Evolutionary conservation across 2,329 filamentous ascomycete species (phyloP).

Genomic region (Penicillium hordei): DNA sequence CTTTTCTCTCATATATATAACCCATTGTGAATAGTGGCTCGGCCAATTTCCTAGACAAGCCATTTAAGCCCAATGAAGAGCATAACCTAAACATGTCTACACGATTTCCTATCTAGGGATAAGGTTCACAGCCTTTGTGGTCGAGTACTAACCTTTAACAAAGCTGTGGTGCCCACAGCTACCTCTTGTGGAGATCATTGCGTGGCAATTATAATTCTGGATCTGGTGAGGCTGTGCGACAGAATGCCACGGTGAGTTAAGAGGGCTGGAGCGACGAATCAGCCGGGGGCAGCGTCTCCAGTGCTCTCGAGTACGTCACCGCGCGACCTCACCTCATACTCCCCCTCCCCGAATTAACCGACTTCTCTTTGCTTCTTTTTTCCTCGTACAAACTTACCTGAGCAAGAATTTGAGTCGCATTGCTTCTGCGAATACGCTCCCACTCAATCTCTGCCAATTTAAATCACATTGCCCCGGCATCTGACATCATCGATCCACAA

Average conservation of each 20-base stretch:
- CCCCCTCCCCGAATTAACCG: slow-evolving; percentile 14
- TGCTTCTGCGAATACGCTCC: slow-evolving; percentile 11
- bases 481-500: slow-evolving; percentile 28
- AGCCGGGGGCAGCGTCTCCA: slow-evolving; percentile 27
- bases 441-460: background rate
- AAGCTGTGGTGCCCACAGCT: background rate
- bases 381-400: slow-evolving; percentile 8
- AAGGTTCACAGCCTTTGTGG: background rate
- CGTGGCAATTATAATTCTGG: background rate
- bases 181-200: background rate
- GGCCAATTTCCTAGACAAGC: background rate
- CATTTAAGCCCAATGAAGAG: background rate
- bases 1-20: background rate
- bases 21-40: background rate
- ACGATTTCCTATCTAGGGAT: background rate
- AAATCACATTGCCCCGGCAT: slow-evolving; percentile 6
- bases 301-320: slow-evolving; percentile 36
- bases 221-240: slow-evolving; percentile 7
- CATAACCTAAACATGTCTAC: background rate
- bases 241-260: slow-evolving; percentile 1
- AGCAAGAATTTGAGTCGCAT: slow-evolving; percentile 17
- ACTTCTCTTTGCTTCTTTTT: slow-evolving; percentile 11
- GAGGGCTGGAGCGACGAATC: slow-evolving; percentile 20
- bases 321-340: slow-evolving; percentile 33
- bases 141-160: background rate